Conservation (phyloP, 2,329 filamentous ascomycete genomes). For the Nemania diffusa region DNA sequence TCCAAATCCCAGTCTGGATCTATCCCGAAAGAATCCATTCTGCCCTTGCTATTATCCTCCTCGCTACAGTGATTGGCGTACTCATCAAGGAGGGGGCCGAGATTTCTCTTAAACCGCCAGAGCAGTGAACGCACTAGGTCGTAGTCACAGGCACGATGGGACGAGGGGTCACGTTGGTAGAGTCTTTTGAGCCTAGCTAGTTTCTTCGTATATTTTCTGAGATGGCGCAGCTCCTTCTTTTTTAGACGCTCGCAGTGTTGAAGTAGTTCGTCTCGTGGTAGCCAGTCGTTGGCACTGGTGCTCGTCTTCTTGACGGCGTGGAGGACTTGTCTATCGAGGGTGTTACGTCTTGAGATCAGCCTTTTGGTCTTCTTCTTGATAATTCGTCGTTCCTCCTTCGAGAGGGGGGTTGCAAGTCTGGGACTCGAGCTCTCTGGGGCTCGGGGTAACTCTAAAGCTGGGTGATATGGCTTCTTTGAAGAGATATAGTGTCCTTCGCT, state of each 20-base stretch:
- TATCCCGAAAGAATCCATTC: conserved; percentile 1
- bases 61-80: neutral
- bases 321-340: conserved; percentile 38
- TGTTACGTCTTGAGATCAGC: conserved; percentile 38
- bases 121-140: conserved; percentile 36
- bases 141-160: conserved; percentile 33
- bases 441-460: neutral
- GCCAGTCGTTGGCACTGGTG: conserved; percentile 27
- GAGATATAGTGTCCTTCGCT: conserved; percentile 7
- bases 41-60: neutral
- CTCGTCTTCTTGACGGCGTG: conserved; percentile 23
- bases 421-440: conserved; percentile 7
- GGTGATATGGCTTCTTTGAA: conserved; percentile 10
- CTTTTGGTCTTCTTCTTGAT: conserved; percentile 32
- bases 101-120: conserved; percentile 38
- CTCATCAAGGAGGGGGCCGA: conserved; percentile 35
- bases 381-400: conserved; percentile 27
- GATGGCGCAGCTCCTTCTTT: conserved; percentile 34
- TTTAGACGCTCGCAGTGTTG: conserved; percentile 28
- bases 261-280: conserved; percentile 33
- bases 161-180: conserved; percentile 31
- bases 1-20: neutral
- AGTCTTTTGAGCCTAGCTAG: conserved; percentile 34
- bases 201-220: conserved; percentile 22
- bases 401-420: conserved; percentile 33